Evolutionary conservation across 176 grass and related monocot species (phyloP).

Genomic region (Eremochloa ophiuroides): DNA sequence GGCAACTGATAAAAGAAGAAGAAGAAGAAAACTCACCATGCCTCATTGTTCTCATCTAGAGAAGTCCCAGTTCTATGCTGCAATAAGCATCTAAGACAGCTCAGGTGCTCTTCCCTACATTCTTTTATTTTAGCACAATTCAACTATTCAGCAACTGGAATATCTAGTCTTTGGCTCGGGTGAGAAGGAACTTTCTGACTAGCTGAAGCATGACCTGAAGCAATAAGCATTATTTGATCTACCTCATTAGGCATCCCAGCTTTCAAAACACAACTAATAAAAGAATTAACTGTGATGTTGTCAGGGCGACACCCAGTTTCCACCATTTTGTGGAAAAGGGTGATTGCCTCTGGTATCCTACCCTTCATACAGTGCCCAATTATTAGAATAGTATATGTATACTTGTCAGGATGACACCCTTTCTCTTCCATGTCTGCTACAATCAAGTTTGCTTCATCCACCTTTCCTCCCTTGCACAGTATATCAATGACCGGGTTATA

Average conservation of each 20-base stretch:
- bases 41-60: background rate
- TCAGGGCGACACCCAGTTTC: conserved; percentile 71
- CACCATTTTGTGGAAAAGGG: conserved; percentile 71
- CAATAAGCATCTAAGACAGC: background rate
- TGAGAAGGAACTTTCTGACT: conserved; percentile 43
- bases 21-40: conserved; percentile 22
- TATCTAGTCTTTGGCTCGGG: conserved; percentile 41
- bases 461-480: conserved; percentile 70
- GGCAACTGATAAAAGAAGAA: background rate
- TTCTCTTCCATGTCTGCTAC: conserved; percentile 58
- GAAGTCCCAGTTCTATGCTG: conserved; percentile 5
- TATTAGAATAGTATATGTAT: conserved; percentile 91
- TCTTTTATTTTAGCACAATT: conserved; percentile 11
- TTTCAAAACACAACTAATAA: conserved; percentile 82
- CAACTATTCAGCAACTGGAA: conserved; percentile 71
- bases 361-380: conserved; percentile 95
- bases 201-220: conserved; percentile 41
- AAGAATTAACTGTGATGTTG: conserved; percentile 58
- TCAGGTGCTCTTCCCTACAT: background rate
- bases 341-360: conserved; percentile 66
- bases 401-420: conserved; percentile 77
- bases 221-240: conserved; percentile 54
- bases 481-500: conserved; percentile 84
- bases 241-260: conserved; percentile 82
- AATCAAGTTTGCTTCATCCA: conserved; percentile 71